Percentiles rank a stretch among this genome's conserved stretches.
phyloP scores from a whole-genome alignment of 2,329 filamentous ascomycete species.

The Fusarium oligoseptatum region DNA sequence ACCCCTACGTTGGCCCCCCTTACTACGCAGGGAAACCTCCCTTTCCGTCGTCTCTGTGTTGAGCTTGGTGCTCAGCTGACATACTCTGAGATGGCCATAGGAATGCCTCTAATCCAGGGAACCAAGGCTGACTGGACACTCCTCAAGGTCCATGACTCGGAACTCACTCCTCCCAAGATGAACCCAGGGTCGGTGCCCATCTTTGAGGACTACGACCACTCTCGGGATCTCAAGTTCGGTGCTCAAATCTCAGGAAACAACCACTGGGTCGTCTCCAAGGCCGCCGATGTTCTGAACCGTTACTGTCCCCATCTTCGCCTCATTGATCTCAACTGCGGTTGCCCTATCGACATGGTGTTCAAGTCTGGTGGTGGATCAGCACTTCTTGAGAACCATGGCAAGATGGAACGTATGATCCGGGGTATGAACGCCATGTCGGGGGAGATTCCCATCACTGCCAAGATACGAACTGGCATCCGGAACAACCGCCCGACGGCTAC shows the following conservation, averaged over 20 bases:
- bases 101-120: constrained; percentile 88
- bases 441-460: constrained; percentile 91
- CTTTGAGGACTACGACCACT: constrained; percentile 83
- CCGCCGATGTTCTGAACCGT: constrained; percentile 82
- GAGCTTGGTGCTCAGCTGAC: constrained; percentile 92
- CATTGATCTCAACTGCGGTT: constrained; percentile 96
- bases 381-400: constrained; percentile 87
- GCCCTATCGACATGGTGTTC: constrained; percentile 95
- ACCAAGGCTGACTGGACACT: constrained; percentile 94
- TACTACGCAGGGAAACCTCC: constrained; percentile 96
- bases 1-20: constrained; percentile 94
- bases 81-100: constrained; percentile 98
- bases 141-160: constrained; percentile 90
- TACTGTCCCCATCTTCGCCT: constrained; percentile 87
- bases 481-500: constrained; percentile 83
- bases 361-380: constrained; percentile 90
- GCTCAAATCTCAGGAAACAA: constrained; percentile 94
- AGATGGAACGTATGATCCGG: constrained; percentile 92
- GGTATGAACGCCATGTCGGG: constrained; percentile 96
- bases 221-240: constrained; percentile 87
- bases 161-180: constrained; percentile 79
- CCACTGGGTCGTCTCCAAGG: constrained; percentile 90
- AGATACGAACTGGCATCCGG: constrained; percentile 92
- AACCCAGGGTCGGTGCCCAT: constrained; percentile 64
- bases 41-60: constrained; percentile 90